Evolutionary conservation across 768 basidiomycete genomes (phyloP).

Genomic region (Rhodosporidiobolus sp.): DNA sequence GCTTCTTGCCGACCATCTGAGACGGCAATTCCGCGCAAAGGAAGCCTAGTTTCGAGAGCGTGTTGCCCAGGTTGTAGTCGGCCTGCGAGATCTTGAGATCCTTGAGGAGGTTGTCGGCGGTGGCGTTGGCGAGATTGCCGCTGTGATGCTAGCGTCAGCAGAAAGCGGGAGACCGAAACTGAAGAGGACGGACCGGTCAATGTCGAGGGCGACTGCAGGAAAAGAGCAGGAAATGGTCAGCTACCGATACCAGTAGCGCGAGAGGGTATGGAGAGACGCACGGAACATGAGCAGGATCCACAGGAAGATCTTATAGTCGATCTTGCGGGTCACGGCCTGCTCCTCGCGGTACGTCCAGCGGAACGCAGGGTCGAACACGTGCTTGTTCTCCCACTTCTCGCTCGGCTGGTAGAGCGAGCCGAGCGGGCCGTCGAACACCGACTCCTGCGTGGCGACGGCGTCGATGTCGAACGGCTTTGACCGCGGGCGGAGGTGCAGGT

Average conservation of each 20-base stretch:
- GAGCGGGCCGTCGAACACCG: conserved; percentile 33
- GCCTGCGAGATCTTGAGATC: conserved; percentile 46
- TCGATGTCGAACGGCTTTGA: too few relatives aligned
- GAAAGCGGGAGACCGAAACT: too few relatives aligned
- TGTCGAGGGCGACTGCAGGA: conserved; percentile 40
- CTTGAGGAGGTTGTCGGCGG: conserved; percentile 46
- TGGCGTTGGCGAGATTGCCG: too few relatives aligned
- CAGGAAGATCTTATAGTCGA: conserved; percentile 46
- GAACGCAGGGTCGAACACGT: conserved; percentile 46
- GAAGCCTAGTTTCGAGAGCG: conserved; percentile 34
- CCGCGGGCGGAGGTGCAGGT: background rate
- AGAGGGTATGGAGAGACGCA: too few relatives aligned
- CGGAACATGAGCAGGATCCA: conserved; percentile 48
- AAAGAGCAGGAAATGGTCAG: too few relatives aligned
- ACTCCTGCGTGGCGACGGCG: conserved; percentile 28
- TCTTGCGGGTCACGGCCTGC: conserved; percentile 38
- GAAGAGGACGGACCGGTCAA: conserved; percentile 8
- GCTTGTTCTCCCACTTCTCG: conserved; percentile 39
- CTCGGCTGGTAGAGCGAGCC: conserved; percentile 20
- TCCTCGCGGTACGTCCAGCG: conserved; percentile 50
- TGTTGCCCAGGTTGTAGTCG: conserved; percentile 49
- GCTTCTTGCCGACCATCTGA: conserved; percentile 45
- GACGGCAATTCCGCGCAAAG: conserved; percentile 46
- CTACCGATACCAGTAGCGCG: too few relatives aligned
- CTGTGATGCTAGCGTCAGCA: background rate